Base-by-base conservation (phyloP, 192 early-diverging fungal species). In the Coemansia sp. region DNA sequence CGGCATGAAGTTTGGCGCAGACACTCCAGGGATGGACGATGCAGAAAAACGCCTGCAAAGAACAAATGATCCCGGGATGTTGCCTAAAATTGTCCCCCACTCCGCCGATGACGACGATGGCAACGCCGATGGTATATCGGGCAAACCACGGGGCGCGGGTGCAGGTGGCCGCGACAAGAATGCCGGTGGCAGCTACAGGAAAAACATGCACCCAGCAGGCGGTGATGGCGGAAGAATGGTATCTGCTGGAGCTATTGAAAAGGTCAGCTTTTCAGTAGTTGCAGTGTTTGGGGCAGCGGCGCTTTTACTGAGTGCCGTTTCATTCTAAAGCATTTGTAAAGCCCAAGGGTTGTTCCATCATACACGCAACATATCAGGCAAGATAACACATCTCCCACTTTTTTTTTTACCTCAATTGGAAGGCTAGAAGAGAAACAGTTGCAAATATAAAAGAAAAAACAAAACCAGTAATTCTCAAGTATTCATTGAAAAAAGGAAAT, bases 1-100 rank as follows among this genome's bases (percentile, higher is more conserved):
- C 11, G 78, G 78, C 48, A 81, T 81, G 78, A 81, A 81, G 78
- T 75, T 81, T 67, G 73, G 62, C 32, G 57, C 57, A 5, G 45
- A 42, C 20, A 58, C 61, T 4, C 57, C 70, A 16, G 73, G 51
- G 4, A 50, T 48, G 30, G 71, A 60, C 49, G 49, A 56, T 40
- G 54, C 48, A 18, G 50, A 29, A 31, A 40, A 45, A 40, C 60
- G 18, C 7, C 40, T 57, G 45, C 61, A 64, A 28, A 60, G 48
- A 22, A 8, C 74, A 4, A 52, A 60, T 29, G 79, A 82, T 34
- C 64, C 71, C 7, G 73, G 70, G 5, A 22, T 45, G 11, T 62
- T 82, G 56, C 79, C 79, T 31, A 76, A 70, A 59, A 62, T 65
- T n/a, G 58, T 73, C 2, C 79, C 79, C 12, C 65, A 63, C 31